These are phyloP conservation scores for Lecanicillium sp. DNA, from an alignment of 2,329 filamentous ascomycete species.

Conservation along the genomic window DNA sequence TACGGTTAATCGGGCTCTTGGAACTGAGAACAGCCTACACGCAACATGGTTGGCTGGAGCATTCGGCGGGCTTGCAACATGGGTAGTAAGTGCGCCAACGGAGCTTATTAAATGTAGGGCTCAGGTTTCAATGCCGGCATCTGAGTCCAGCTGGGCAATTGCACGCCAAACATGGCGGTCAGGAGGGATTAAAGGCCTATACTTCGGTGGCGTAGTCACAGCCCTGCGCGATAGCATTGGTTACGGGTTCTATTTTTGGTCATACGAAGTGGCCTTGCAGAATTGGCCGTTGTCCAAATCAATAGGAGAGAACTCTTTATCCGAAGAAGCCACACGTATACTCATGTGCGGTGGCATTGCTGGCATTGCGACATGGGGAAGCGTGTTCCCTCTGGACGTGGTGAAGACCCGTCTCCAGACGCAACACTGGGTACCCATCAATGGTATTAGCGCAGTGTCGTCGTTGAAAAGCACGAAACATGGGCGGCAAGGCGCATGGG, in stretches of 20 bases:
- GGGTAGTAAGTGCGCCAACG: slow-evolving; percentile 78
- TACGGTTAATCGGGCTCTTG: slow-evolving; percentile 39
- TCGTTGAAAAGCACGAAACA: slow-evolving; percentile 1
- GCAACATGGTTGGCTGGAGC: slow-evolving; percentile 76
- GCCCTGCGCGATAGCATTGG: slow-evolving; percentile 78
- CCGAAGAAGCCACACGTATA: slow-evolving; percentile 51
- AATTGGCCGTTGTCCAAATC: slow-evolving; percentile 33
- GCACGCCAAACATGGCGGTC: slow-evolving; percentile 50
- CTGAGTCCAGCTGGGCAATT: slow-evolving; percentile 54
- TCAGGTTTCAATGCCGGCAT: slow-evolving; percentile 48
- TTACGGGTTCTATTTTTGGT: slow-evolving; percentile 98
- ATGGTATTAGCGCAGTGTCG: slow-evolving; percentile 1
- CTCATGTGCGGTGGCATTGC: slow-evolving; percentile 81
- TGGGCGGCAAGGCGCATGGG: slow-evolving; percentile 43
- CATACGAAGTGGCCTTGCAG: slow-evolving; percentile 70
- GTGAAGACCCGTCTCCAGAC: slow-evolving; percentile 90
- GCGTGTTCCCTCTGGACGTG: slow-evolving; percentile 85
- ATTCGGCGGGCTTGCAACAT: slow-evolving; percentile 74
- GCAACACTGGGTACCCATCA: slow-evolving; percentile 35
- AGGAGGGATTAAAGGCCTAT: slow-evolving; percentile 62
- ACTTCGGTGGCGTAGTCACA: slow-evolving; percentile 74
- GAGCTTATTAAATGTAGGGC: slow-evolving; percentile 87
- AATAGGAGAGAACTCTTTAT: slow-evolving; percentile 15
- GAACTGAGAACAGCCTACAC: slow-evolving; percentile 40
- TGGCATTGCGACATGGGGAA: slow-evolving; percentile 81